These are phyloP conservation scores for Russula brevipes DNA, from an alignment of 768 basidiomycete species.

Conservation along the genomic window DNA sequence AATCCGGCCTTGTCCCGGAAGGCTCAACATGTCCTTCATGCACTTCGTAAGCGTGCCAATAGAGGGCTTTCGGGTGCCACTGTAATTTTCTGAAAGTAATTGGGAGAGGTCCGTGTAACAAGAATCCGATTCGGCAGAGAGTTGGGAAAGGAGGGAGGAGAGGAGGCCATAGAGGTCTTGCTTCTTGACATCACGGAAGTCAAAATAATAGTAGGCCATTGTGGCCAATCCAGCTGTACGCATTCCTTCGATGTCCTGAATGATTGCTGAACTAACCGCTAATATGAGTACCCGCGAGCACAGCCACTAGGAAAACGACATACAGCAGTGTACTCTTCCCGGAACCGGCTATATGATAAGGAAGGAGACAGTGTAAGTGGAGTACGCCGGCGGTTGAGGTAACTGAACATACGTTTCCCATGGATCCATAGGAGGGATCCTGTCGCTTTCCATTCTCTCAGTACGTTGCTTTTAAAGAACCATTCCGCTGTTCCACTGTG, in stretches of 20 bases:
- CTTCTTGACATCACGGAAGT: not conserved
- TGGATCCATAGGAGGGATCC: not conserved
- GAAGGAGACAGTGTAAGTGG: too few relatives aligned
- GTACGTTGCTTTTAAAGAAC: not conserved
- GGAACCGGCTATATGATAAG: not conserved
- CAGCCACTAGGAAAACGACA: not conserved
- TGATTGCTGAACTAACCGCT: not conserved
- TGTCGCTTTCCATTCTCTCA: not conserved
- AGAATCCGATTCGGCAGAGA: not conserved
- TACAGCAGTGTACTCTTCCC: conserved; percentile 12
- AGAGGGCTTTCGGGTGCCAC: not conserved
- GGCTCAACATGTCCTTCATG: not conserved
- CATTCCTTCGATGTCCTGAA: not conserved
- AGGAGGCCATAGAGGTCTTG: not conserved
- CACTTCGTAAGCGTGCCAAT: not conserved
- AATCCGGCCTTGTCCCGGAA: not conserved
- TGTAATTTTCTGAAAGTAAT: not conserved
- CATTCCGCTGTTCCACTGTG: not conserved
- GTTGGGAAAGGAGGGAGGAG: not conserved
- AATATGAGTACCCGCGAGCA: not conserved
- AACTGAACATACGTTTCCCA: not conserved
- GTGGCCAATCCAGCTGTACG: not conserved
- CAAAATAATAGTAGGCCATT: not conserved
- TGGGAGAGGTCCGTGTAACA: not conserved
- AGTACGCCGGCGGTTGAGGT: too few relatives aligned